Percentiles rank a stretch among this genome's conserved stretches.
Conservation (phyloP, 177 flowering plant genomes). For the Vitis hybrid region DNA sequence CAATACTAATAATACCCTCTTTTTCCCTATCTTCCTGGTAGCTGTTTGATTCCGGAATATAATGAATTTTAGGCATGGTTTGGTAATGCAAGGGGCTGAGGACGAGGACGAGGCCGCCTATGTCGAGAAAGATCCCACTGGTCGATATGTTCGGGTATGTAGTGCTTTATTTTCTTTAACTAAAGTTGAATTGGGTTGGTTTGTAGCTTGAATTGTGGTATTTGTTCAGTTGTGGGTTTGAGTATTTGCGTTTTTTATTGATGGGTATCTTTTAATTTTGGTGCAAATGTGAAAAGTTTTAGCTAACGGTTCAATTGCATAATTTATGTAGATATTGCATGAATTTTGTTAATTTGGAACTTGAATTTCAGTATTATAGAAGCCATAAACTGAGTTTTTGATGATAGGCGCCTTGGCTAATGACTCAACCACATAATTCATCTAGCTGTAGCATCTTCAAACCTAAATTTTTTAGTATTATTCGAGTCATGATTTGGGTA, state of each 20-base stretch:
- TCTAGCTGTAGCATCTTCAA: too few species aligned
- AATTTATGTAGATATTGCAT: too few species aligned
- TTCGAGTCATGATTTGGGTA: too few species aligned
- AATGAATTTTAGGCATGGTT: conserved; percentile 16
- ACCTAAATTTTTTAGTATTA: too few species aligned
- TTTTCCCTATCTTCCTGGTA: conserved; percentile 11
- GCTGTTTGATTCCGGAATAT: conserved; percentile 12
- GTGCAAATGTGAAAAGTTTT: too few species aligned
- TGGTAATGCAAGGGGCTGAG: not conserved
- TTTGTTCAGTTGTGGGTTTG: not conserved
- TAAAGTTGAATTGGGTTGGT: not conserved
- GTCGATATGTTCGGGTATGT: conserved; percentile 43
- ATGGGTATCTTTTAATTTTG: not conserved
- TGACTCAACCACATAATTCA: too few species aligned
- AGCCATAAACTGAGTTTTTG: too few species aligned
- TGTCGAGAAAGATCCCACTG: conserved; percentile 37
- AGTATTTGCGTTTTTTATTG: not conserved
- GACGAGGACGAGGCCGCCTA: conserved; percentile 11
- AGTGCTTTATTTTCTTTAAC: not conserved
- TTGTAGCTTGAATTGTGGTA: not conserved
- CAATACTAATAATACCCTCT: not conserved
- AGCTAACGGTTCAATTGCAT: too few species aligned
- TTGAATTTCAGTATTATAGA: too few species aligned
- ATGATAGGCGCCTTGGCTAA: too few species aligned
- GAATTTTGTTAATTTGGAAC: too few species aligned